Evolutionary conservation across 2,329 filamentous ascomycete species (phyloP).

Genomic region (Sporothrix sp.): DNA sequence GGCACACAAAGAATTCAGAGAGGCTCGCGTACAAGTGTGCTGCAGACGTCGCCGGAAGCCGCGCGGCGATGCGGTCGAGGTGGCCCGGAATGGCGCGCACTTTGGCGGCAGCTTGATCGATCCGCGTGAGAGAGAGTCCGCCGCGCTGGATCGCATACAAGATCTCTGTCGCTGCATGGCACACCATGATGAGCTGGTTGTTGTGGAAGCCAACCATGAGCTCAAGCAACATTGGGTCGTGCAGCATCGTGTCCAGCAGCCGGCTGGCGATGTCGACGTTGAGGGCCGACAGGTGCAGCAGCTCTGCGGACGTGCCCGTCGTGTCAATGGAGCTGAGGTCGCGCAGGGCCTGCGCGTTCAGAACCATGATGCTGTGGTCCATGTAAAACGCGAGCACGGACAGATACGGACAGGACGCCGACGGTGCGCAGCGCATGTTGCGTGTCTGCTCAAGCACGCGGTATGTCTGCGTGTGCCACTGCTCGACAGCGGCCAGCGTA

Average conservation of each 20-base stretch:
- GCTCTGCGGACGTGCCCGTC: slow-evolving; percentile 15
- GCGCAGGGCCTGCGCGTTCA: slow-evolving; percentile 20
- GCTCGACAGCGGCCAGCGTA: slow-evolving; percentile 15
- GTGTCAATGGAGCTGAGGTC: slow-evolving; percentile 18
- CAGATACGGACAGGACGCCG: slow-evolving; percentile 5
- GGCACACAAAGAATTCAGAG: slow-evolving; percentile 15
- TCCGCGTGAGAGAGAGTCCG: slow-evolving; percentile 9
- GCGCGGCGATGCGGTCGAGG: slow-evolving; percentile 16
- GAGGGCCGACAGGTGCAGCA: slow-evolving; percentile 14
- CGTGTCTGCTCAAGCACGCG: slow-evolving; percentile 15
- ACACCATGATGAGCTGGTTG: slow-evolving; percentile 22
- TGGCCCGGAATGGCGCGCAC: slow-evolving; percentile 16
- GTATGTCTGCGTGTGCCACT: slow-evolving; percentile 19
- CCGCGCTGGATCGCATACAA: slow-evolving; percentile 16
- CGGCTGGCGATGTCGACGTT: slow-evolving; percentile 17
- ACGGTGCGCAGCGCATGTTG: slow-evolving; percentile 11
- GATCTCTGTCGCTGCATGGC: slow-evolving; percentile 21
- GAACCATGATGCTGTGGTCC: slow-evolving; percentile 22
- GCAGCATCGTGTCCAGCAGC: slow-evolving; percentile 17
- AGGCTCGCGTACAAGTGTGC: slow-evolving; percentile 17
- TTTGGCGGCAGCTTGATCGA: slow-evolving; percentile 15
- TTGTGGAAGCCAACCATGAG: slow-evolving; percentile 21
- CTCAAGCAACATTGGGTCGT: slow-evolving; percentile 15
- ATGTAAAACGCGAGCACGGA: slow-evolving; percentile 20
- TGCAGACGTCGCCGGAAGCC: slow-evolving; percentile 15